Base-by-base conservation (phyloP, 2,329 filamentous ascomycete genomes). In the Aspergillus aculeatus region DNA sequence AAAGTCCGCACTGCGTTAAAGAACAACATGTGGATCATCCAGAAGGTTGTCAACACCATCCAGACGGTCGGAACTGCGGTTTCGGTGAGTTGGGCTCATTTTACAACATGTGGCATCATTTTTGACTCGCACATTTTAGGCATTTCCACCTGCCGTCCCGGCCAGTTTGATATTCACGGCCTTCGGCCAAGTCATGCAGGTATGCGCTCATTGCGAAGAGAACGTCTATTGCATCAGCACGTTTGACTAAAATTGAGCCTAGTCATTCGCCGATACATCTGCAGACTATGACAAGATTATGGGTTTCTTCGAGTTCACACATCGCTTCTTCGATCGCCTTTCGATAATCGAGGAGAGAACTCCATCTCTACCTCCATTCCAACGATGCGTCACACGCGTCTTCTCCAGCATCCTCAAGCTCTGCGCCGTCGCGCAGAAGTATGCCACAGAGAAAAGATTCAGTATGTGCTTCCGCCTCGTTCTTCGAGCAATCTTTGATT, bases 131-230 rank as follows among this genome's bases (percentile, higher is more conserved):
- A 7, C 31, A 12, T 14, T 10, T 24, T 10, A 58, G 56, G 57
- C 57, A 5, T 62, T 62, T 26, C 60, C 60, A n/a, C 57, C 60
- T 2, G 57, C 60, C 4, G 54, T 62, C 53, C 60, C 60, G n/a
- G 57, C 54, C 6, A 57, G 47, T 44, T 57, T 62, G 47, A 57
- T 62, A 7, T 62, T 62, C 50, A 47, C 60, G 21, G 60, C 54
- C 21, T 62, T 62, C 23, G 60, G 60, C n/a, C 60, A 62, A 26
- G 57, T 62, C 10, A 59, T 62, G 54, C 48, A 60, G 53, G 58
- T 56, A 56, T 23, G 49, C 19, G 49, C 21, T 54, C 47, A 21
- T 7, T 50, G 48, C 29, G 14, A 31, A 4, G 4, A 50, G 14
- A 10, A 19, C 6, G 12, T 29, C 16, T 41, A 5, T 3, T 29